Base-by-base conservation (phyloP, 129 eudicot genomes). In the Pittosporum tobira region DNA sequence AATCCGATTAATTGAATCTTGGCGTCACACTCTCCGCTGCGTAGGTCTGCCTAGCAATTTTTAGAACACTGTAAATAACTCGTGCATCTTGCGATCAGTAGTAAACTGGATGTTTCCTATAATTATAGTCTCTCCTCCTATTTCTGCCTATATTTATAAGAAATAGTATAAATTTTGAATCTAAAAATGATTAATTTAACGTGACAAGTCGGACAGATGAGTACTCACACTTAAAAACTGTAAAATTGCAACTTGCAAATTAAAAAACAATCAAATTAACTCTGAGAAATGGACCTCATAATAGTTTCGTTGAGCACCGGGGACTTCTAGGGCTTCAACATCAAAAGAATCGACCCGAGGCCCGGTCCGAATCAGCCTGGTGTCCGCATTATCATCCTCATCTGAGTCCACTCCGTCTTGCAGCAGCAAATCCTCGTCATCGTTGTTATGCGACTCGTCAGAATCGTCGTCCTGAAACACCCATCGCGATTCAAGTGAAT, bases 301-400 rank as follows among this genome's bases (percentile, higher is more conserved):
- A 18, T 77, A 81, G 36, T 71, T 69, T 34, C 76, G 40, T 2
- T 74, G 78, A 18, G 74, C 71, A 0, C 84, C 81, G 5, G 84
- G 84, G 48, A 82, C 69, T 53, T 82, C 88, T 5, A 82, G 84
- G 1, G 84, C 88, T 37, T 81, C 88, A 7, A 77, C 84, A 56
- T 82, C 84, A 20, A 82, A 82, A 9, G 88, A 82, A 78, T 82
- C 88, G 25, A 78, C 46, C 63, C 72, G 34, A 0, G 84, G 88
- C 10, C 84, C 88, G 9, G 88, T 82, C 7, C 84, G 75, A 38
- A 82, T 71, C 63, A 82, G 57, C 51, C 65, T 71, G 73, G 45
- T 71, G 40, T 54, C 75, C 7, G 49, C 70, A 54, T 37, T 60
- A 12, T 42, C 62, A 11, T 65, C 70, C 0, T 64, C 69, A 27